Conservation (phyloP, 2,329 filamentous ascomycete species). For the Fusarium acutatum region DNA sequence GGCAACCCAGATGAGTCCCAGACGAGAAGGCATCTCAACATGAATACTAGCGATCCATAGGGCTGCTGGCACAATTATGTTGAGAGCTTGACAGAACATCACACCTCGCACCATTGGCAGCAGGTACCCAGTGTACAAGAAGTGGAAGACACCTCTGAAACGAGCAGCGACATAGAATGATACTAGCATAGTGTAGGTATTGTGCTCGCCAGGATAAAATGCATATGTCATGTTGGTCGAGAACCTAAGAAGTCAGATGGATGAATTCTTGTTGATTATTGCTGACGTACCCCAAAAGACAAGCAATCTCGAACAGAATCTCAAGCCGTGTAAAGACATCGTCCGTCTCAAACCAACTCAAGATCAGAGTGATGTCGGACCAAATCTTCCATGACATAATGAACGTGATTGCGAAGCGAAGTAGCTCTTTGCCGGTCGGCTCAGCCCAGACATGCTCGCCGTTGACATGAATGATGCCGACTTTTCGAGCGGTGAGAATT, state of each 20-base stretch:
- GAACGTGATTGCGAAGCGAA: constrained; percentile 69
- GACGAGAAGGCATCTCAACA: constrained; percentile 61
- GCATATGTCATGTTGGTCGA: constrained; percentile 70
- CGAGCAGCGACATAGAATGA: constrained; percentile 68
- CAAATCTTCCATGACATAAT: constrained; percentile 72
- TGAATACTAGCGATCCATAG: constrained; percentile 70
- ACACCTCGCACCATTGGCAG: constrained; percentile 66
- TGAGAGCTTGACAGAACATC: constrained; percentile 59
- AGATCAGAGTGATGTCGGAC: constrained; percentile 64
- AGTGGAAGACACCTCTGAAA: constrained; percentile 61
- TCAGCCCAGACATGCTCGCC: constrained; percentile 68
- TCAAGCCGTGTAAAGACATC: constrained; percentile 66
- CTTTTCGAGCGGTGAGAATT: constrained; percentile 38
- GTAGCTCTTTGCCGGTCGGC: constrained; percentile 62
- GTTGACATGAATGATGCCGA: constrained; percentile 70
- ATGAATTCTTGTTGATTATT: neutral
- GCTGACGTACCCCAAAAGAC: constrained; percentile 60
- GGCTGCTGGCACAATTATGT: constrained; percentile 56
- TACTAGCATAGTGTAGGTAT: constrained; percentile 66
- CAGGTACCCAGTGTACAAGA: constrained; percentile 53
- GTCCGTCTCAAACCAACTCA: constrained; percentile 70
- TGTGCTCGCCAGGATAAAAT: constrained; percentile 55
- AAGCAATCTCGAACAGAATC: constrained; percentile 69
- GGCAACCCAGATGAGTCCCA: constrained; percentile 65
- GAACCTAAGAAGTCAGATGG: constrained; percentile 47